phyloP scores from a whole-genome alignment of 2,329 filamentous ascomycete genomes.

The Aspergillus spinulosporus region DNA sequence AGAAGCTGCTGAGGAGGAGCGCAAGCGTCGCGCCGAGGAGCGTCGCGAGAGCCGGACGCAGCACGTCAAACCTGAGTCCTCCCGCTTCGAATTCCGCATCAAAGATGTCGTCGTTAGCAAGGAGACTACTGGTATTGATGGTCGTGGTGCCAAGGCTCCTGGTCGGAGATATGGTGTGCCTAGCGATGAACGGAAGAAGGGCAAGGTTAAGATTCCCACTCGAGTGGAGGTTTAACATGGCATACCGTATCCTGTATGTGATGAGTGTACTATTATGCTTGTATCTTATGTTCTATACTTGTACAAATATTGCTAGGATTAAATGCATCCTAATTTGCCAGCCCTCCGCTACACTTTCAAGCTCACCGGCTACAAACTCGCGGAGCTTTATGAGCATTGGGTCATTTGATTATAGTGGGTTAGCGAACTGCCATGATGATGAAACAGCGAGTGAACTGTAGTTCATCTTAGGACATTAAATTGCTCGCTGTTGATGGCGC shows the following conservation, averaged over 20 bases:
- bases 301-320: slow-evolving; percentile 10
- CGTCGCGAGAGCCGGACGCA: slow-evolving; percentile 46
- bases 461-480: too few species aligned
- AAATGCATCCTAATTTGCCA: neutral
- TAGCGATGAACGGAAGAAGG: slow-evolving; percentile 62
- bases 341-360: neutral
- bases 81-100: slow-evolving; percentile 62
- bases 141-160: slow-evolving; percentile 54
- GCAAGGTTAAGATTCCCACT: slow-evolving; percentile 63
- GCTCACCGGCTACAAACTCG: too few species aligned
- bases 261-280: slow-evolving; percentile 15
- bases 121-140: slow-evolving; percentile 57
- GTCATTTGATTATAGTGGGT: too few species aligned
- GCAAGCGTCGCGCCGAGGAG: slow-evolving; percentile 41
- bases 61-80: slow-evolving; percentile 47
- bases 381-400: too few species aligned
- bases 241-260: neutral
- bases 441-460: too few species aligned
- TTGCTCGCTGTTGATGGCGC: too few species aligned
- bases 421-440: too few species aligned
- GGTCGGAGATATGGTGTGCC: slow-evolving; percentile 64
- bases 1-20: slow-evolving; percentile 42
- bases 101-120: slow-evolving; percentile 55
- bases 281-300: slow-evolving; percentile 9
- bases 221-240: slow-evolving; percentile 51